These are phyloP conservation scores for Pseudogymnoascus sp. DNA, from an alignment of 2,329 filamentous ascomycete species.

Conservation along the genomic window DNA sequence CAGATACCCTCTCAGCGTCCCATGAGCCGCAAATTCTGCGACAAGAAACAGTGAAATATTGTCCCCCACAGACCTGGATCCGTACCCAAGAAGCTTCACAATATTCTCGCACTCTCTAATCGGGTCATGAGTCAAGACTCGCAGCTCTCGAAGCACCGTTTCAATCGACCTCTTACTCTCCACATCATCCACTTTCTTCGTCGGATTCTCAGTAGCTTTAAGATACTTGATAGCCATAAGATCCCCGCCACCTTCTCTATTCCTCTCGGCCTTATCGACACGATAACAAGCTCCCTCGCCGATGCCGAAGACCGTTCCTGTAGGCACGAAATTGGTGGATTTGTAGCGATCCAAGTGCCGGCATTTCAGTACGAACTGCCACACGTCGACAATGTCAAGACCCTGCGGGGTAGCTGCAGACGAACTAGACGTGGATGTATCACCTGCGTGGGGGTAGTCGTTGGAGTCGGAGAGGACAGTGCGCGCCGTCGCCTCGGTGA, in stretches of 20 bases:
- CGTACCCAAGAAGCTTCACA: not conserved
- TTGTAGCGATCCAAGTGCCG: not conserved
- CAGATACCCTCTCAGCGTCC: not conserved
- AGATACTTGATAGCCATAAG: conserved; percentile 3
- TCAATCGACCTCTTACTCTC: not conserved
- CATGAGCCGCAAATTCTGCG: not conserved
- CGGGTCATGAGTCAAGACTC: not conserved
- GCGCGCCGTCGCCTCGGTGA: not conserved
- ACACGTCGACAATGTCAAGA: not conserved
- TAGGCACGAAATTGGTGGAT: not conserved
- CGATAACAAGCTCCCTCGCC: not conserved
- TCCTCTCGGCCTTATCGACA: not conserved
- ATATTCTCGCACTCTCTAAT: not conserved
- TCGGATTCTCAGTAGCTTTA: not conserved
- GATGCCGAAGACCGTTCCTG: not conserved
- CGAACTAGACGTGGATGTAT: not conserved
- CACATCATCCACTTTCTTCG: not conserved
- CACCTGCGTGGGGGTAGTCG: not conserved
- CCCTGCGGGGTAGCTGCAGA: not conserved
- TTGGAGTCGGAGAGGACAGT: not conserved
- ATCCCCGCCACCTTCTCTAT: not conserved
- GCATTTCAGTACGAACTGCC: not conserved
- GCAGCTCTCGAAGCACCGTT: not conserved
- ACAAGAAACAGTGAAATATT: conserved; percentile 6
- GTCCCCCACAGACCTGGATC: not conserved